Conservation (phyloP, 2,329 filamentous ascomycete species). For the Lachnellula hyalina region DNA sequence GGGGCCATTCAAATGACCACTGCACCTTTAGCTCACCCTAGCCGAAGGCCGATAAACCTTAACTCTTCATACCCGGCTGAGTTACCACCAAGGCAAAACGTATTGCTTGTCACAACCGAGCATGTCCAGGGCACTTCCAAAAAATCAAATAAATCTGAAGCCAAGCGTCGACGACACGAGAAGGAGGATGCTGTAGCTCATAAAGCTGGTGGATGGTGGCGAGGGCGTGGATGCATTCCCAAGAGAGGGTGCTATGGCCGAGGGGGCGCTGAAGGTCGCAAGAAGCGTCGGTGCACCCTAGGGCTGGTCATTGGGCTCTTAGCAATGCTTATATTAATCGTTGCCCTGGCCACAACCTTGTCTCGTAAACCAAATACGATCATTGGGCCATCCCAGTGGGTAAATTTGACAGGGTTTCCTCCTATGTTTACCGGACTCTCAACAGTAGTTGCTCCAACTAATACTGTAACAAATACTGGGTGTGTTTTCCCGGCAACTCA, state of each 20-base stretch:
- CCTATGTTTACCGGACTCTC: conserved; percentile 79
- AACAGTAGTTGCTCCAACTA: conserved; percentile 70
- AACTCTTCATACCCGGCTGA: conserved; percentile 29
- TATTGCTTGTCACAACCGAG: conserved; percentile 9
- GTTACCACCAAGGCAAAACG: conserved; percentile 16
- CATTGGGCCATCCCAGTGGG: conserved; percentile 50
- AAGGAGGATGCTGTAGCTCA: conserved; percentile 59
- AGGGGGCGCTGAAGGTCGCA: conserved; percentile 56
- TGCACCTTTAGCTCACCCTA: conserved; percentile 47
- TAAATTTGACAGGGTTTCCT: conserved; percentile 82
- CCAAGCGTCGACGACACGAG: conserved; percentile 51
- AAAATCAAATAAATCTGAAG: conserved; percentile 28
- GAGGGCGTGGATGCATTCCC: conserved; percentile 58
- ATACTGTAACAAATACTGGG: conserved; percentile 55
- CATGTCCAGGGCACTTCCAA: conserved; percentile 15
- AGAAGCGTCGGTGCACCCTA: conserved; percentile 56
- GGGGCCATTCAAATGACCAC: conserved; percentile 56
- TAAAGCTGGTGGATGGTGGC: conserved; percentile 57
- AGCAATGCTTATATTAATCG: conserved; percentile 49
- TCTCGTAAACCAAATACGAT: conserved; percentile 36
- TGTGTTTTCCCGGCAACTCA: conserved; percentile 69
- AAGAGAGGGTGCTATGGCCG: conserved; percentile 61
- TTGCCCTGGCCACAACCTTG: conserved; percentile 55
- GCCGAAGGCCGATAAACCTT: conserved; percentile 26
- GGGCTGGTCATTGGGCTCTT: conserved; percentile 47